phyloP scores from a whole-genome alignment of 2,329 filamentous ascomycete genomes.

The Didymella sp. region DNA sequence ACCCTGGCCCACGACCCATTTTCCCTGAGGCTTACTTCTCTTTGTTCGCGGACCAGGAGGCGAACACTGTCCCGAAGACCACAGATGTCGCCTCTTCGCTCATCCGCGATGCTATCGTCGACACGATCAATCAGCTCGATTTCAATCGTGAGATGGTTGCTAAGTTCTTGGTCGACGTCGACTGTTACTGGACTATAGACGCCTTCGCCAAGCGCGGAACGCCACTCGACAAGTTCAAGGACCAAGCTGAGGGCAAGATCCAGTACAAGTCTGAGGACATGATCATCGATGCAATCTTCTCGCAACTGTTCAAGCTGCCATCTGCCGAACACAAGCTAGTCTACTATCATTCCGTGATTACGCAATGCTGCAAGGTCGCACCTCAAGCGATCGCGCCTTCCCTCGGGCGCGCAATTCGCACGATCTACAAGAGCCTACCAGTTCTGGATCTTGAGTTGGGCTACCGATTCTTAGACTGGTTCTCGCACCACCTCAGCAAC shows the following conservation, averaged over 20 bases:
- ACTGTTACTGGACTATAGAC: constrained; percentile 88
- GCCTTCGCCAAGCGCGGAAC: constrained; percentile 95
- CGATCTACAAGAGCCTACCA: constrained; percentile 82
- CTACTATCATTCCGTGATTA: constrained; percentile 94
- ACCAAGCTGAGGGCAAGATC: constrained; percentile 68
- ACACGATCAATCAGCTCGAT: constrained; percentile 93
- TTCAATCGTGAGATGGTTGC: constrained; percentile 90
- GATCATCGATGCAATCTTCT: constrained; percentile 96
- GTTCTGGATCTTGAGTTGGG: constrained; percentile 85
- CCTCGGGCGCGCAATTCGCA: constrained; percentile 89
- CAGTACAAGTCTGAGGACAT: constrained; percentile 99
- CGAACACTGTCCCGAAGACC: constrained; percentile 84
- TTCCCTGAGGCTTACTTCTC: constrained; percentile 96
- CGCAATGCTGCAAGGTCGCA: constrained; percentile 93
- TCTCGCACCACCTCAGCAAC: constrained; percentile 95
- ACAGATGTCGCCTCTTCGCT: constrained; percentile 80
- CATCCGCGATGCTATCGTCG: constrained; percentile 82
- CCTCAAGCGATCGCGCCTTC: constrained; percentile 96
- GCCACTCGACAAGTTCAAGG: constrained; percentile 85
- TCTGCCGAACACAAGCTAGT: constrained; percentile 90
- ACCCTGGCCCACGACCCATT: constrained; percentile 74
- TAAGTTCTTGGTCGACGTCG: constrained; percentile 88
- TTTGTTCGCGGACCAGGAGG: constrained; percentile 84
- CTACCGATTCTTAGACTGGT: constrained; percentile 95
- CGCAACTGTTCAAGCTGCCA: constrained; percentile 88